phyloP scores from a whole-genome alignment of 129 eudicot genomes.

The Helianthus tuberosus region DNA sequence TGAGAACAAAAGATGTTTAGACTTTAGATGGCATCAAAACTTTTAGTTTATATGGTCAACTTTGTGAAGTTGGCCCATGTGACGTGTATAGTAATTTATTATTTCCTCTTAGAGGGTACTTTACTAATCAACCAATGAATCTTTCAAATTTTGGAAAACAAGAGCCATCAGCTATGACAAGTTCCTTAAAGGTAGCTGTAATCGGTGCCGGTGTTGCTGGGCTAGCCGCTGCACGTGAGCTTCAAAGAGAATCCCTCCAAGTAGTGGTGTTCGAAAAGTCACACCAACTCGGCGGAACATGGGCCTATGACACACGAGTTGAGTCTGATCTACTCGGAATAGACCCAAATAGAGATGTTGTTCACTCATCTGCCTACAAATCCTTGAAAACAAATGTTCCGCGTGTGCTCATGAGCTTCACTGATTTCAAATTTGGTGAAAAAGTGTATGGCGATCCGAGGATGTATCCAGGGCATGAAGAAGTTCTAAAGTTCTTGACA shows the following conservation, averaged over 20 bases:
- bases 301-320: conserved; percentile 65
- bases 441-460: conserved; percentile 41
- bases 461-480: conserved; percentile 55
- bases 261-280: conserved; percentile 59
- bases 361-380: conserved; percentile 58
- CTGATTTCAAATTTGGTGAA: conserved; percentile 50
- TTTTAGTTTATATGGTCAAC: too few species aligned
- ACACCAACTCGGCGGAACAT: conserved; percentile 56
- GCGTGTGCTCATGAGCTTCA: conserved; percentile 59
- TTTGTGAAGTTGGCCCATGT: too few species aligned
- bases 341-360: conserved; percentile 53
- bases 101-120: not conserved
- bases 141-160: too few species aligned
- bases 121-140: not conserved
- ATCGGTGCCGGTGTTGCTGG: conserved; percentile 77
- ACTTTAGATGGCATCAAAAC: not conserved
- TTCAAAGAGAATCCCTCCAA: conserved; percentile 51
- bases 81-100: too few species aligned
- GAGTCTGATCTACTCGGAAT: conserved; percentile 59
- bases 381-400: conserved; percentile 67
- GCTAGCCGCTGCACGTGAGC: conserved; percentile 59
- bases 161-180: conserved; percentile 17
- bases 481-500: conserved; percentile 55
- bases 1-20: not conserved
- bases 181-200: conserved; percentile 61